phyloP scores from a whole-genome alignment of 345 rosid species.

The Firmiana major region DNA sequence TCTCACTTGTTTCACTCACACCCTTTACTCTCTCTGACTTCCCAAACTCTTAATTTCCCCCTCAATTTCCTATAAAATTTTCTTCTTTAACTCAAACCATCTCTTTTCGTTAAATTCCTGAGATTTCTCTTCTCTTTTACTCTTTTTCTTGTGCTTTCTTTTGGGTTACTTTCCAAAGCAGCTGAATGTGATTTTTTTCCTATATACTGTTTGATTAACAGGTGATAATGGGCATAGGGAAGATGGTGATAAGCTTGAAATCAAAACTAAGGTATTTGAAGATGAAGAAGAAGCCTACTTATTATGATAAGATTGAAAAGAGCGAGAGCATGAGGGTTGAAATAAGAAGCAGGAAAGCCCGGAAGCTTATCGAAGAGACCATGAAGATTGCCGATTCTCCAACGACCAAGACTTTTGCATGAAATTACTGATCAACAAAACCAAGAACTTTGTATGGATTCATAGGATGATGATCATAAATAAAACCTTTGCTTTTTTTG shows the following conservation, averaged over 20 bases:
- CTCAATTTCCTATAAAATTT: neutral
- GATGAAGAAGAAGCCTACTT: constrained; percentile 43
- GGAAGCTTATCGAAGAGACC: constrained; percentile 66
- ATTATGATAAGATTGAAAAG: constrained; percentile 80
- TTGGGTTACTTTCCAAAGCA: neutral
- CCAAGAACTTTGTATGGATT: neutral
- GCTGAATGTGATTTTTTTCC: neutral
- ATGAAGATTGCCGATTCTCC: constrained; percentile 80
- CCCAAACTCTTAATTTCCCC: neutral
- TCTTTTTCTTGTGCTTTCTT: neutral
- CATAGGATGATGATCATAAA: neutral
- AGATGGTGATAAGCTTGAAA: constrained; percentile 57
- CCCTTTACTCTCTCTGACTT: neutral
- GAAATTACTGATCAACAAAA: neutral
- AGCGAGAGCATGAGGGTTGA: constrained; percentile 95
- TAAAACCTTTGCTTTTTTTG: neutral
- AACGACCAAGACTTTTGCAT: constrained; percentile 41
- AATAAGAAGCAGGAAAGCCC: constrained; percentile 77
- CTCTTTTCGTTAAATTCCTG: neutral
- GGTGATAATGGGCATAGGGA: constrained; percentile 50
- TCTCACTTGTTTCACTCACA: constrained; percentile 5
- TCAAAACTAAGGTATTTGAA: constrained; percentile 59
- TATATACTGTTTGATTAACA: neutral
- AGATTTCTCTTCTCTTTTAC: neutral
- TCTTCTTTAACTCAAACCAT: neutral